A percentile compares a stretch with the other conserved stretches of the same genome.
Evolutionary conservation across 306 rosid species (phyloP).

Genomic region (Quercus cerris): DNA sequence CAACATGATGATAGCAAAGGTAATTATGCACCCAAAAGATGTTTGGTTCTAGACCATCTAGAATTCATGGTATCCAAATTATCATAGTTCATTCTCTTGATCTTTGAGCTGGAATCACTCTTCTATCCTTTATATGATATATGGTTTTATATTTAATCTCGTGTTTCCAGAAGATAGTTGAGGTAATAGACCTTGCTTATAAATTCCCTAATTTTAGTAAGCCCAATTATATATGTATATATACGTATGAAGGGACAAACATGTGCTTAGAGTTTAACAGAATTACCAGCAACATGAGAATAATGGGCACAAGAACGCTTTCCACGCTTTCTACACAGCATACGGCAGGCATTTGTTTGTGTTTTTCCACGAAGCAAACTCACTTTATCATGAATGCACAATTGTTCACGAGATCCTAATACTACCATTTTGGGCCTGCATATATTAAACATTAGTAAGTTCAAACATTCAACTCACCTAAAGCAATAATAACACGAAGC

Average conservation of each 20-base stretch:
- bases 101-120: neutral
- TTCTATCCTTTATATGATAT: neutral
- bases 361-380: conserved; percentile 68
- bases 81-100: neutral
- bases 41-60: neutral
- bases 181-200: neutral
- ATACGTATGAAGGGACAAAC: neutral
- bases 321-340: conserved; percentile 50
- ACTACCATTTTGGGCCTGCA: conserved; percentile 93
- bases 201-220: neutral
- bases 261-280: neutral
- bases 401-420: conserved; percentile 90
- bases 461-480: conserved; percentile 5
- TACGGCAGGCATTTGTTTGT: conserved; percentile 75
- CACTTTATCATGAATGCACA: conserved; percentile 86
- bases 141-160: neutral
- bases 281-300: conserved; percentile 49
- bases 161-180: too few relatives aligned
- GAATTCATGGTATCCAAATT: neutral
- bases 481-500: neutral
- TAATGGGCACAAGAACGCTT: conserved; percentile 53
- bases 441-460: conserved; percentile 7
- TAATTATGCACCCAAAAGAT: neutral
- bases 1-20: neutral
- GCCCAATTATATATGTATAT: neutral